Evolutionary conservation across 306 rosid species (phyloP).

Genomic region (Dryas octopetala): DNA sequence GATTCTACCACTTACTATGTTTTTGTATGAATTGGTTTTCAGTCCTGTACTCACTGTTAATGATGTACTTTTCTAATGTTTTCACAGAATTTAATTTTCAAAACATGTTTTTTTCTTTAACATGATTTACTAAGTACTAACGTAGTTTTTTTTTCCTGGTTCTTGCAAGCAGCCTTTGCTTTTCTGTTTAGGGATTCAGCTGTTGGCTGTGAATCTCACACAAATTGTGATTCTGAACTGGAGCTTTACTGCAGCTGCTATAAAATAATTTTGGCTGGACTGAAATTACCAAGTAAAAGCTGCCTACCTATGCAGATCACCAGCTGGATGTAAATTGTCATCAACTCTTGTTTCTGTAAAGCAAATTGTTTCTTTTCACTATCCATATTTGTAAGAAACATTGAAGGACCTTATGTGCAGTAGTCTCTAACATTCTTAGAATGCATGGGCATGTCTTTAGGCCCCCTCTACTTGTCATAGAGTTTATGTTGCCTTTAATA

Average conservation of each 20-base stretch:
- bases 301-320: conserved; percentile 38
- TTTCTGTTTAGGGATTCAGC: conserved; percentile 22
- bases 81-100: background rate
- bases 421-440: conserved; percentile 35
- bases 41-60: background rate
- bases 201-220: conserved; percentile 37
- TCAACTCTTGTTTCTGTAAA: conserved; percentile 54
- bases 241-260: conserved; percentile 41
- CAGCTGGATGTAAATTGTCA: conserved; percentile 51
- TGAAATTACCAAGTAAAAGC: conserved; percentile 36
- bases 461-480: conserved; percentile 16
- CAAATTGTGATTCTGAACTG: conserved; percentile 27
- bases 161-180: conserved; percentile 15
- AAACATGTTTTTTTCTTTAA: background rate
- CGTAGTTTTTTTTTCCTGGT: background rate
- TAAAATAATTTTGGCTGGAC: conserved; percentile 38
- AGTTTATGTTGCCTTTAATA: background rate
- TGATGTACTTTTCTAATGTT: background rate
- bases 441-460: conserved; percentile 17
- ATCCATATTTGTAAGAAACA: conserved; percentile 42
- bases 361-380: conserved; percentile 48
- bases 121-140: background rate
- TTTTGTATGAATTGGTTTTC: background rate
- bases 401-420: conserved; percentile 34
- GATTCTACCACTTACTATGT: background rate